Evolutionary conservation across 257 asterid genomes (phyloP).

Genomic region (Solanum etuberosum): DNA sequence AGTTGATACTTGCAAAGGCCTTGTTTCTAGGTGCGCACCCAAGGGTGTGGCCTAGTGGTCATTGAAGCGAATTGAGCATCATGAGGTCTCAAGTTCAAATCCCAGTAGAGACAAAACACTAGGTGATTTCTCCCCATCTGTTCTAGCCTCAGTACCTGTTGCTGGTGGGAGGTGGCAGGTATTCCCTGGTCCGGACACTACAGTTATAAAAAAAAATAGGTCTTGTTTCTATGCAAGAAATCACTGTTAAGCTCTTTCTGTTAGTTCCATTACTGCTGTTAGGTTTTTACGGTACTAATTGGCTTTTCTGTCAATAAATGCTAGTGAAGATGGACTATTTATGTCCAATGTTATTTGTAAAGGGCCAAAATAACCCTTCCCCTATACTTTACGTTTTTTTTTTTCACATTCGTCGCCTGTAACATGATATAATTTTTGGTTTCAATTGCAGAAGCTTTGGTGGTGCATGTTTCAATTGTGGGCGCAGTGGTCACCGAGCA

Average conservation of each 20-base stretch:
- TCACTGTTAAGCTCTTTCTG: background rate
- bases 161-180: background rate
- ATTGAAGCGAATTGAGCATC: background rate
- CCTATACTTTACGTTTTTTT: background rate
- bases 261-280: background rate
- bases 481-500: conserved; percentile 76
- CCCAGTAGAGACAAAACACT: background rate
- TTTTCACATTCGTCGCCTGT: background rate
- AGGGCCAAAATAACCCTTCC: background rate
- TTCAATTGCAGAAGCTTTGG: conserved; percentile 42
- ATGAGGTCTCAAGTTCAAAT: background rate
- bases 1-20: background rate
- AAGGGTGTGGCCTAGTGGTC: background rate
- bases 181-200: background rate
- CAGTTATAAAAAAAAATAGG: no score
- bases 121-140: background rate
- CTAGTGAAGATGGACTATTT: background rate
- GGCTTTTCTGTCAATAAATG: background rate
- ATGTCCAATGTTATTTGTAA: background rate
- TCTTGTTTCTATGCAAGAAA: background rate
- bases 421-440: background rate
- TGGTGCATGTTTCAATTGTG: conserved; percentile 88
- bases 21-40: background rate
- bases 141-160: background rate
- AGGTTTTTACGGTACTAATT: background rate